Conservation (phyloP, 192 early-diverging fungal species). For the Mortierella claussenii region DNA sequence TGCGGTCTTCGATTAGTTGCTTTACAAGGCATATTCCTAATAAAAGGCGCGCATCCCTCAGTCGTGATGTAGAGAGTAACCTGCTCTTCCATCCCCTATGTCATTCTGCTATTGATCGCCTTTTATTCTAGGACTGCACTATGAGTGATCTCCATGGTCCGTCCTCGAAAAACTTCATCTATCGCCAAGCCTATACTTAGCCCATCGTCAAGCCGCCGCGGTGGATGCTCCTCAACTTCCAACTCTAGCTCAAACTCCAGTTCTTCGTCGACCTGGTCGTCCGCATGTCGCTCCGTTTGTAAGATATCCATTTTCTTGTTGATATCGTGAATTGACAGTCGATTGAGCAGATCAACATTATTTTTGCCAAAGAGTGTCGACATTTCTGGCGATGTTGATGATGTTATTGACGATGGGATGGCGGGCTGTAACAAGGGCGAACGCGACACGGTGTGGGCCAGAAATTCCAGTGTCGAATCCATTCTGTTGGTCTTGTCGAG, state of each 20-base stretch:
- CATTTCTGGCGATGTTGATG: background rate
- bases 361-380: background rate
- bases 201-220: too few species aligned
- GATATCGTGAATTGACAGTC: background rate
- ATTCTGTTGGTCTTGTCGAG: conserved; percentile 23
- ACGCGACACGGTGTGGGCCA: background rate
- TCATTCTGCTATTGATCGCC: too few species aligned
- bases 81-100: too few species aligned
- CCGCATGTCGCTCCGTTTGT: too few species aligned
- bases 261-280: background rate
- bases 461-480: conserved; percentile 28
- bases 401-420: background rate
- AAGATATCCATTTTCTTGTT: background rate
- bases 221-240: background rate
- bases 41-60: too few species aligned
- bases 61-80: too few species aligned
- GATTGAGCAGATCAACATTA: background rate
- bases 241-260: background rate
- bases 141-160: too few species aligned
- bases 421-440: background rate
- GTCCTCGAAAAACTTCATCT: too few species aligned
- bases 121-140: too few species aligned
- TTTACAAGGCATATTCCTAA: too few species aligned
- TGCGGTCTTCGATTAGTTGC: too few species aligned
- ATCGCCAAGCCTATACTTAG: too few species aligned